Evolutionary conservation across 2,329 filamentous ascomycete genomes (phyloP), one percentile per base, ranked within the genome.

Genomic region (Alternaria hordeiaustralica): DNA sequence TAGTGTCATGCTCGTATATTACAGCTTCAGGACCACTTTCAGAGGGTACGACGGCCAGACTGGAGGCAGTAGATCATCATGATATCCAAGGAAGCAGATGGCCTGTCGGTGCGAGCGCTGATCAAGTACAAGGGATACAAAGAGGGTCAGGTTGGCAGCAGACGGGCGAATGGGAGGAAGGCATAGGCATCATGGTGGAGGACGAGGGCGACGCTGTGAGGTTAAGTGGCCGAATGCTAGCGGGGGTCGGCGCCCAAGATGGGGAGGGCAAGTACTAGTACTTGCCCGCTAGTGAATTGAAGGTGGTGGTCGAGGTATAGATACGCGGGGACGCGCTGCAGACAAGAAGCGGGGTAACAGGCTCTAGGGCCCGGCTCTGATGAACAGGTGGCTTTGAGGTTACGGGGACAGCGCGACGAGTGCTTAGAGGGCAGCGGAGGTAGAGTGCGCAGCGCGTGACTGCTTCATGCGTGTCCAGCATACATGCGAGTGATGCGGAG

Each of bases 81-180:
- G 77, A 75, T 78, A 77, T 76, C 71, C 73, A 76, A 73, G 73
- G 71, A 76, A 69, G 75, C 72, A 73, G 74, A 74, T 74, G 63
- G 70, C 61, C 70, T 69, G 73, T 66, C 66, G 74, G 74, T 70
- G 73, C 69, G 66, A 72, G 73, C 68, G 77, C 72, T 76, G 77
- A 79, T 79, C 78, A 74, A 76, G 76, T 79, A 80, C 77, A 76
- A 74, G 75, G 75, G 64, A 77, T 77, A 78, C 76, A 79, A 71
- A 68, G 74, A 73, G 63, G 73, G 75, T 71, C 76, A 78, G 74
- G 77, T 73, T 75, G 70, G 71, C 72, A 70, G 57, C 60, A 71
- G 70, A 56, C 68, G 73, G 75, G 68, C 77, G 77, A 79, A 79
- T 80, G 60, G 72, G 74, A 74, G 71, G 45, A 54, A 51, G 49